Conservation (phyloP, 2,329 filamentous ascomycete genomes). For the Metarhizium rileyi region DNA sequence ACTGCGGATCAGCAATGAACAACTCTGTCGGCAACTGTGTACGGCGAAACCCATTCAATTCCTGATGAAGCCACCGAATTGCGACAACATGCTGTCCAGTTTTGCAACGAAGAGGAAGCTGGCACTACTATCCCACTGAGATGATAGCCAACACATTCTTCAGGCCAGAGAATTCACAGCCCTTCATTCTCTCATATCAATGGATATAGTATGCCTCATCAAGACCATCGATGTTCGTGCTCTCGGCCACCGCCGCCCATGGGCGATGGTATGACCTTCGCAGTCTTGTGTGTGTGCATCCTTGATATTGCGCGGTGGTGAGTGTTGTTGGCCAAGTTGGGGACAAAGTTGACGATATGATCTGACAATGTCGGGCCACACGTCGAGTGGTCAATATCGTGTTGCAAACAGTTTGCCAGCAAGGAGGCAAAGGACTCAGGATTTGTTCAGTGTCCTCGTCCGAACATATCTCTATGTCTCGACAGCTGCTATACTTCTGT, state of each 20-base stretch:
- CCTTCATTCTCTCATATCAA: slow-evolving; percentile 10
- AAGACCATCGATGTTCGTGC: slow-evolving; percentile 14
- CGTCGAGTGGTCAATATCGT: too few relatives aligned
- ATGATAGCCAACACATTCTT: slow-evolving; percentile 26
- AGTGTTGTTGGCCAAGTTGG: slow-evolving; percentile 11
- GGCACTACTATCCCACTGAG: slow-evolving; percentile 35
- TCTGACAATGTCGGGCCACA: too few relatives aligned
- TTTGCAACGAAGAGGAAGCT: slow-evolving; percentile 23
- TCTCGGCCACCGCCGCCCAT: slow-evolving; percentile 15
- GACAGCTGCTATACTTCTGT: background rate
- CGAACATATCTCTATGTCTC: background rate
- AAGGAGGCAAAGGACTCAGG: too few relatives aligned
- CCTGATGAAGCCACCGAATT: slow-evolving; percentile 10
- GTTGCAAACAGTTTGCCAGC: too few relatives aligned
- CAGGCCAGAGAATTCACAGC: slow-evolving; percentile 10
- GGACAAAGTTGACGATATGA: too few relatives aligned
- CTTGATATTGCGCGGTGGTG: slow-evolving; percentile 11
- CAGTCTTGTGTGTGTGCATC: slow-evolving; percentile 12
- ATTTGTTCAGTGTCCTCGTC: too few relatives aligned
- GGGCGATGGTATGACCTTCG: slow-evolving; percentile 17
- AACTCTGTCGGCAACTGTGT: slow-evolving; percentile 15
- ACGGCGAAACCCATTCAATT: background rate
- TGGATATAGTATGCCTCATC: slow-evolving; percentile 13
- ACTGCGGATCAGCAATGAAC: background rate
- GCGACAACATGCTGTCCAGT: slow-evolving; percentile 10